Evolutionary conservation across 176 grass and related monocot species (phyloP).

Genomic region (Avena eriantha): DNA sequence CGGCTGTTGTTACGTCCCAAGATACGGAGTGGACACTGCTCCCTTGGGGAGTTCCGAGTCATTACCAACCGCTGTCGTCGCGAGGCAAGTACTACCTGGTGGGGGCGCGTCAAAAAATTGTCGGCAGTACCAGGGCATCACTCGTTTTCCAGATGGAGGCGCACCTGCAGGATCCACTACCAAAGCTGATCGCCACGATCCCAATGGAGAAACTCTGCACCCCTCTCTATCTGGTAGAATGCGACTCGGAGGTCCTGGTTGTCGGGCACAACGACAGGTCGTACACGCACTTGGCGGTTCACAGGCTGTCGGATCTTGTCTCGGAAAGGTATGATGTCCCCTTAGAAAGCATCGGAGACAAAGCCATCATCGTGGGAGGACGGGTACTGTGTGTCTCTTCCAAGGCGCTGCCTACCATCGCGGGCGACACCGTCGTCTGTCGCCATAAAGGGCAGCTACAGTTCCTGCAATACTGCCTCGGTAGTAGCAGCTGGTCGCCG

Average conservation of each 20-base stretch:
- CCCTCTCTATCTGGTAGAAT: slow-evolving; percentile 14
- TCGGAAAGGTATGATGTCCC: background rate
- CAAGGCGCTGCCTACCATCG: background rate
- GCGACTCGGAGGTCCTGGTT: slow-evolving; percentile 4
- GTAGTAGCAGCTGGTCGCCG: background rate
- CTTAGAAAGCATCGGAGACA: background rate
- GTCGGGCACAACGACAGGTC: slow-evolving; percentile 10
- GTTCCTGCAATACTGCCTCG: slow-evolving; percentile 17
- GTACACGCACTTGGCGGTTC: background rate
- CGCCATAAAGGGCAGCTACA: background rate
- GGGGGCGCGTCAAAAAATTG: background rate
- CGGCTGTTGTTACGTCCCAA: background rate
- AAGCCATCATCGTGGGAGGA: background rate
- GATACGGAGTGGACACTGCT: background rate
- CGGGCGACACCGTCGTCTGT: slow-evolving; percentile 35
- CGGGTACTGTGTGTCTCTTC: background rate
- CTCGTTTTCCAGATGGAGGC: background rate
- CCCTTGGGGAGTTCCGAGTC: background rate
- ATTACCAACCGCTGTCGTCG: background rate
- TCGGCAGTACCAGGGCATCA: background rate
- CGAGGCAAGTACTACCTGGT: slow-evolving; percentile 12
- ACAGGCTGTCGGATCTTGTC: slow-evolving; percentile 13
- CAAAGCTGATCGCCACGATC: background rate
- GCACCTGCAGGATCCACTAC: background rate
- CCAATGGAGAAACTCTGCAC: background rate